Conservation (phyloP, 164 flowering plant genomes). For the Annona cherimola region DNA sequence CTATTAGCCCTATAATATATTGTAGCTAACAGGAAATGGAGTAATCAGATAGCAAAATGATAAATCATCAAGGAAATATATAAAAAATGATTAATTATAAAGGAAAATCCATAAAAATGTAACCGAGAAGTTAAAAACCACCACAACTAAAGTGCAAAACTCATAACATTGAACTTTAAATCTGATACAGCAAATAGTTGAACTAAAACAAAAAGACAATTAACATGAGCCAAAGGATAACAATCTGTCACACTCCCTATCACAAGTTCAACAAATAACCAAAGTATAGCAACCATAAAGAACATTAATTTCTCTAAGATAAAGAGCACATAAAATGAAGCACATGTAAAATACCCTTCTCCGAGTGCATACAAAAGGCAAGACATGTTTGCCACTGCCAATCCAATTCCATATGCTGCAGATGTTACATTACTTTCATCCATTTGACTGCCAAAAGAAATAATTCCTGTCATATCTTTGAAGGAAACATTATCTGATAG, state of each 20-base stretch:
- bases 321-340: neutral
- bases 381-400: slow-evolving; percentile 59
- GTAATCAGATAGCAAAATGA: no score
- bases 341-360: slow-evolving; percentile 56
- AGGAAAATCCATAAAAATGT: no score
- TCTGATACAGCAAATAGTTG: neutral
- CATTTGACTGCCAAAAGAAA: slow-evolving; percentile 16
- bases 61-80: no score
- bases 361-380: slow-evolving; percentile 44
- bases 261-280: neutral
- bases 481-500: slow-evolving; percentile 16
- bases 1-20: neutral
- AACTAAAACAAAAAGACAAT: neutral
- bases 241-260: neutral
- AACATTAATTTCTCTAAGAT: neutral
- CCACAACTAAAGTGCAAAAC: neutral
- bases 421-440: slow-evolving; percentile 15
- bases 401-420: slow-evolving; percentile 31
- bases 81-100: no score
- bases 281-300: neutral
- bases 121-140: no score
- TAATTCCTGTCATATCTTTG: slow-evolving; percentile 10
- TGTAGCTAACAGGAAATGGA: no score
- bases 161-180: neutral
- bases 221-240: neutral